phyloP scores from a whole-genome alignment of 345 rosid genomes.

The Eucalyptus polybractea region DNA sequence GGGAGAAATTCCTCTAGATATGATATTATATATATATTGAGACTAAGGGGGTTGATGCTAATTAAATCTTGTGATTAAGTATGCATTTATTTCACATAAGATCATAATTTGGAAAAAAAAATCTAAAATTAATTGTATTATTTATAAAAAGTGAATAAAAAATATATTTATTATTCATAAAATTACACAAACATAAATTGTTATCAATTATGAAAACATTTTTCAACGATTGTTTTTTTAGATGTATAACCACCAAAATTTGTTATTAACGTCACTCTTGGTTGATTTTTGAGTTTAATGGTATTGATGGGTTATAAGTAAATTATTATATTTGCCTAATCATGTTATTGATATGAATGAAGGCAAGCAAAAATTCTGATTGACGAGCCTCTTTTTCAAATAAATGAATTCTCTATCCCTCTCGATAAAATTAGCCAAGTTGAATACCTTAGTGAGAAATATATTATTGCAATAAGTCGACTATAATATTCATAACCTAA shows the following conservation, averaged over 20 bases:
- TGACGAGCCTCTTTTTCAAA: not conserved
- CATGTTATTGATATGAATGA: not conserved
- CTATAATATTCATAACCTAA: not conserved
- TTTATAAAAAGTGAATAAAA: too few relatives aligned
- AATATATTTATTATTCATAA: too few relatives aligned
- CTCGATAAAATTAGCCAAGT: not conserved
- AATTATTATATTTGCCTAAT: not conserved
- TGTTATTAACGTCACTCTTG: fast-evolving
- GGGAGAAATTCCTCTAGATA: too few relatives aligned
- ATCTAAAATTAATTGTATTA: too few relatives aligned
- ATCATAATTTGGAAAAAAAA: not conserved
- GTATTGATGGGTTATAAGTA: not conserved
- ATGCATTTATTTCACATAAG: too few relatives aligned
- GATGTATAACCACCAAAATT: too few relatives aligned
- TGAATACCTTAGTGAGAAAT: not conserved
- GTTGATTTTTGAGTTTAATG: not conserved
- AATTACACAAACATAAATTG: too few relatives aligned
- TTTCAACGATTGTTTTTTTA: too few relatives aligned
- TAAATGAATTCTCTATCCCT: not conserved
- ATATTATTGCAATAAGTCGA: not conserved
- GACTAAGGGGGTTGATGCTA: not conserved
- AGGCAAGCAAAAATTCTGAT: not conserved
- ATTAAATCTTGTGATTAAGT: not conserved
- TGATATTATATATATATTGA: too few relatives aligned
- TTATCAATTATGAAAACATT: too few relatives aligned